Evolutionary conservation across 139 green algal species (phyloP).

Genomic region (Axilococcus clingmanii): DNA sequence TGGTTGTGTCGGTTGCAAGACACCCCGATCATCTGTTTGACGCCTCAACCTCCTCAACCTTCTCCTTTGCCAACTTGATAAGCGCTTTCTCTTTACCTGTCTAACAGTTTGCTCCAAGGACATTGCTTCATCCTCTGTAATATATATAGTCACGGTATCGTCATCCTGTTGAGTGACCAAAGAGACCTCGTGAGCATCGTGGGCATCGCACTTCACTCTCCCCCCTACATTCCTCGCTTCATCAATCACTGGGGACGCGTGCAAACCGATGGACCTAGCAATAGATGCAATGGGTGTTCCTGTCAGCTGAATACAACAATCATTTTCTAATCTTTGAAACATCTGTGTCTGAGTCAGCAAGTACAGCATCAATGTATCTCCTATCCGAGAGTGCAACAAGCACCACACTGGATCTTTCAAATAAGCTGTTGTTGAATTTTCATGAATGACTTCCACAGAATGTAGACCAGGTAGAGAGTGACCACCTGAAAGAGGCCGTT

Average conservation of each 20-base stretch:
- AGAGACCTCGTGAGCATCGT: no score
- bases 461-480: neutral
- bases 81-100: constrained; percentile 7
- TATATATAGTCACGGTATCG: neutral
- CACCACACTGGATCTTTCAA: constrained; percentile 23
- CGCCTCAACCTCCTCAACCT: neutral
- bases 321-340: constrained; percentile 43
- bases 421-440: constrained; percentile 24
- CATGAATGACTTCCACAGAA: constrained; percentile 18
- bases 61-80: constrained; percentile 40
- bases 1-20: neutral
- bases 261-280: no score
- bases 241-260: no score
- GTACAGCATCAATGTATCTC: constrained; percentile 57
- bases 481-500: constrained; percentile 8
- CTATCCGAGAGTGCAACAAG: constrained; percentile 46
- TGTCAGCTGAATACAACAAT: constrained; percentile 50
- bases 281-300: constrained; percentile 35
- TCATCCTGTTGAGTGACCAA: no score
- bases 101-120: neutral
- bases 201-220: no score
- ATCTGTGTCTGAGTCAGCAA: constrained; percentile 51
- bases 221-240: no score
- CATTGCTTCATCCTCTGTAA: neutral
- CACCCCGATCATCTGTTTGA: neutral